Evolutionary conservation across 129 eudicot species (phyloP), one percentile per base, ranked within the genome.

Genomic region (Ambrosia trifida): DNA sequence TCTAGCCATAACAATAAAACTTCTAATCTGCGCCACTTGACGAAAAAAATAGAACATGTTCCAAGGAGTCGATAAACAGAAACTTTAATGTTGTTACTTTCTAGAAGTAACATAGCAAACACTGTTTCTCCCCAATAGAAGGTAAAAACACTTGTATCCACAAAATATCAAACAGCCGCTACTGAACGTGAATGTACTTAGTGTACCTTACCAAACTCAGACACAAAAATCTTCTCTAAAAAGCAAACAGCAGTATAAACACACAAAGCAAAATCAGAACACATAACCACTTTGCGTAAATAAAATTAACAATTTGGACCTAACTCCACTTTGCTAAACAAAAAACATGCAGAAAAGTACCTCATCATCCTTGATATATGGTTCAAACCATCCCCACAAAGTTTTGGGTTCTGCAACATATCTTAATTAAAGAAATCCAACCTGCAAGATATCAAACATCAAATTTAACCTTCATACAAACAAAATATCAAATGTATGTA

Each of bases 361-460:
- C 98, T 94, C 98, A 5, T 87, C 96, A 84, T 94, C 98, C 82
- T 82, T 85, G 66, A 94, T 61, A 74, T 89, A 94, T 28, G 92
- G 95, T 75, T 94, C 98, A 79, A 85, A 89, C 98, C 98, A 94
- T 52, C 85, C 84, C 98, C 98, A 94, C 72, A 94, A 79, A 8
- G 93, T 85, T 76, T 94, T 94, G 11, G 98, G 89, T 76, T 94
- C 98, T 52, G 95, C 98, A 76, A 90, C 95, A 87, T 89, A 89
- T 76, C 98, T 82, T 66, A 94, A 77, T 85, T 94, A 94, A 0
- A 94, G 87, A 75, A 94, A 94, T 56, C 98, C 98, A 79, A 94
- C 66, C 98, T 94, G 92, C 72, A 76, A 70, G n/a, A n/a, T n/a
- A n/a, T n/a, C n/a, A n/a, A n/a, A n/a, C n/a, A n/a, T n/a, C n/a